Percentiles rank a stretch among this genome's conserved stretches.
Conservation (phyloP, 2,329 filamentous ascomycete genomes). For the Colletotrichum sp. region DNA sequence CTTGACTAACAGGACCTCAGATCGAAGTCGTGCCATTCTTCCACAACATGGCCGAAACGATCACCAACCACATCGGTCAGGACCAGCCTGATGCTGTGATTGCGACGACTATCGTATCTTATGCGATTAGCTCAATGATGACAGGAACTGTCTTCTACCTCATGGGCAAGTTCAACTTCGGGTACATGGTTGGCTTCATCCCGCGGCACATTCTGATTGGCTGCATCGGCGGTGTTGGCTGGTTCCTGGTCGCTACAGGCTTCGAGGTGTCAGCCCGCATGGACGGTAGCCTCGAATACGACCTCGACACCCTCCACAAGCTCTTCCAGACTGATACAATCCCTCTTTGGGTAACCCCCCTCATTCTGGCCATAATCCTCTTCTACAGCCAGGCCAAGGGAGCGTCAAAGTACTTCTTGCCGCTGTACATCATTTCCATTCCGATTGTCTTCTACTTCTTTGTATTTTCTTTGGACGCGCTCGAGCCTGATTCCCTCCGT, state of each 20-base stretch:
- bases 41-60: slow-evolving; percentile 95
- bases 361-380: slow-evolving; percentile 76
- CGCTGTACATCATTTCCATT: slow-evolving; percentile 82
- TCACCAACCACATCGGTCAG: slow-evolving; percentile 77
- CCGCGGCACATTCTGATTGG: slow-evolving; percentile 95
- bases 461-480: slow-evolving; percentile 69
- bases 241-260: slow-evolving; percentile 90
- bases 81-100: slow-evolving; percentile 85
- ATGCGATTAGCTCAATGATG: slow-evolving; percentile 86
- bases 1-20: slow-evolving; percentile 37
- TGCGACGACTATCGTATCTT: slow-evolving; percentile 92
- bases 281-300: slow-evolving; percentile 83
- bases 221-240: slow-evolving; percentile 96
- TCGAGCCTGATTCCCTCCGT: slow-evolving; percentile 72
- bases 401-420: slow-evolving; percentile 83
- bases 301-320: slow-evolving; percentile 74
- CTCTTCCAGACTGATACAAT: slow-evolving; percentile 77
- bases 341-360: slow-evolving; percentile 81
- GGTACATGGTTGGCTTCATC: slow-evolving; percentile 95
- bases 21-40: slow-evolving; percentile 99
- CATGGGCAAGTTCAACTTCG: slow-evolving; percentile 86
- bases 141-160: slow-evolving; percentile 91
- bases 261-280: slow-evolving; percentile 92
- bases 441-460: slow-evolving; percentile 80
- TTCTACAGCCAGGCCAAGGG: slow-evolving; percentile 78